phyloP scores from a whole-genome alignment of 2,329 filamentous ascomycete genomes.

The Curvularia sp. region DNA sequence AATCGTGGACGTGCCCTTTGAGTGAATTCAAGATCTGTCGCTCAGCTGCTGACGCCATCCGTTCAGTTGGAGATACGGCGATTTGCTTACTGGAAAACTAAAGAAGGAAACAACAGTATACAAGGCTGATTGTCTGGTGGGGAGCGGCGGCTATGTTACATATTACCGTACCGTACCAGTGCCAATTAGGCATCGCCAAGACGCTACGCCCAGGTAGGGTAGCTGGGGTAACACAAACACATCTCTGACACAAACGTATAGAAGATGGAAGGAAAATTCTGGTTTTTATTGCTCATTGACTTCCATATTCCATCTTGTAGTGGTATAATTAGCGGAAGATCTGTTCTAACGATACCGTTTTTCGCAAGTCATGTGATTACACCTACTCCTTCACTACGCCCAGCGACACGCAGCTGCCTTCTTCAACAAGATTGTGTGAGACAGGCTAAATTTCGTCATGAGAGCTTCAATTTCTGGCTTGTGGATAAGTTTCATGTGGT shows the following conservation, averaged over 20 bases:
- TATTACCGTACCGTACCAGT: neutral
- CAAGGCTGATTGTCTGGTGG: neutral
- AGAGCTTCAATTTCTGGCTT: slow-evolving; percentile 17
- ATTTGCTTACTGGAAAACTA: neutral
- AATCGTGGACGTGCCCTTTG: neutral
- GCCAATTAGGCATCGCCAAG: neutral
- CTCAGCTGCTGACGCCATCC: neutral
- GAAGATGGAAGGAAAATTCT: neutral
- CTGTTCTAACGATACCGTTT: neutral
- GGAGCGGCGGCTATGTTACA: neutral
- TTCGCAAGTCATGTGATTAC: neutral
- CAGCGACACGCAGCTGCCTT: neutral
- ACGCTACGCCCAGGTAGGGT: neutral
- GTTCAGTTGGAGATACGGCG: neutral
- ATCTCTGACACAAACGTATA: neutral
- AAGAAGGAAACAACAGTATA: neutral
- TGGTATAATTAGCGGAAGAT: neutral
- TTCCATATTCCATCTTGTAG: neutral
- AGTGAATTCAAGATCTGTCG: neutral
- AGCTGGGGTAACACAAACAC: neutral
- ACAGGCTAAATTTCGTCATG: slow-evolving; percentile 16
- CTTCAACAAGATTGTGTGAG: slow-evolving; percentile 10
- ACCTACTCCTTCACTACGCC: neutral
- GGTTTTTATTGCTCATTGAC: neutral
- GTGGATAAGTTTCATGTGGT: slow-evolving; percentile 23